phyloP scores from a whole-genome alignment of 768 basidiomycete species.

The Suillus decipiens region DNA sequence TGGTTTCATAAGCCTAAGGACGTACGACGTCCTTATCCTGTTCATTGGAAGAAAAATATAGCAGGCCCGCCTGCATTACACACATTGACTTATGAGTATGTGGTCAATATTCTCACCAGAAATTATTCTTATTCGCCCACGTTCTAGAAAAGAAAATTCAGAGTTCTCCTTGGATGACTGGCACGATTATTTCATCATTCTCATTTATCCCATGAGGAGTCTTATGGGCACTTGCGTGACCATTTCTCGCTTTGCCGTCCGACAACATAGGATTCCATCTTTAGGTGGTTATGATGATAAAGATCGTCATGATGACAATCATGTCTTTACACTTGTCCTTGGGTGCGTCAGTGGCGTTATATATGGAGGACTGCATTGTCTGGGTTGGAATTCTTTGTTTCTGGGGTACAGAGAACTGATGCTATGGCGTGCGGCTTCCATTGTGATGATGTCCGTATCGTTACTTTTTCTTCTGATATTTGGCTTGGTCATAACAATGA shows the following conservation, averaged over 20 bases:
- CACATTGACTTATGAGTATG: not conserved
- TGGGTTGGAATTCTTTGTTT: not conserved
- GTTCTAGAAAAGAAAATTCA: not conserved
- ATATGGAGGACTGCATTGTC: not conserved
- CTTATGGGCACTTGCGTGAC: not conserved
- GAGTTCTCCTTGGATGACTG: not conserved
- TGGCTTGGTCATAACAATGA: not conserved
- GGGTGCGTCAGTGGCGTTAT: not conserved
- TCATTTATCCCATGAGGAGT: not conserved
- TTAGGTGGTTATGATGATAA: not conserved
- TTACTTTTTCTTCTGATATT: not conserved
- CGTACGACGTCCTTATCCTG: not conserved
- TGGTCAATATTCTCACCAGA: not conserved
- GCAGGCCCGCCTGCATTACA: rapidly evolving
- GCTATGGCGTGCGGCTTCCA: not conserved
- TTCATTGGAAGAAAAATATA: not conserved
- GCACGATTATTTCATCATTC: not conserved
- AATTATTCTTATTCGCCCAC: not conserved
- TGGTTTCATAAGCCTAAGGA: not conserved
- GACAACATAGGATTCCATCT: not conserved
- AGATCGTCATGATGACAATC: not conserved
- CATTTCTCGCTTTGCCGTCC: not conserved
- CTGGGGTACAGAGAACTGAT: not conserved
- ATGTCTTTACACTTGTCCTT: not conserved
- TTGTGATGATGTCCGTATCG: not conserved